Evolutionary conservation across 2,329 filamentous ascomycete genomes (phyloP).

Genomic region (Fusarium musae): DNA sequence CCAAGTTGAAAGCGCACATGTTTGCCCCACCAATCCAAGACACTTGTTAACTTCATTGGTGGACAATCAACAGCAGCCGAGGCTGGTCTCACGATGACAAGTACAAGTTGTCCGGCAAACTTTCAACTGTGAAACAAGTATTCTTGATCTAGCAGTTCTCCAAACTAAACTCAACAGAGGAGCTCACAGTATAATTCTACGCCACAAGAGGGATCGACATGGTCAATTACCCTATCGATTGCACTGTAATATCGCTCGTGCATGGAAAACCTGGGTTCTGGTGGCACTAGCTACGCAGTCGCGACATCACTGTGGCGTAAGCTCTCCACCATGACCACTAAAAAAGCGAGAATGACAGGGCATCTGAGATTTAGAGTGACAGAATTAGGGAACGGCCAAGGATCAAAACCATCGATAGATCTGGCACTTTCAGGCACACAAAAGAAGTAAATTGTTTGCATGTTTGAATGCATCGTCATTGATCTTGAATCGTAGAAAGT

Average conservation of each 20-base stretch:
- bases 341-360: background rate
- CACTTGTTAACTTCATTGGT: background rate
- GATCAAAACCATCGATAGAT: background rate
- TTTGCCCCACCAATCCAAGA: background rate
- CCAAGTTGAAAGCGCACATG: background rate
- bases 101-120: background rate
- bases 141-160: background rate
- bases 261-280: background rate
- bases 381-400: background rate
- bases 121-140: background rate
- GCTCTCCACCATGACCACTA: background rate
- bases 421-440: background rate
- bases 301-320: background rate
- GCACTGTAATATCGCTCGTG: background rate
- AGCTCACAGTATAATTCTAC: background rate
- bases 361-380: background rate
- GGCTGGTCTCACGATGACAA: background rate
- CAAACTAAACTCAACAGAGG: too few relatives aligned
- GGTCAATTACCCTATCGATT: accelerated
- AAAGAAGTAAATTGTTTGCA: background rate
- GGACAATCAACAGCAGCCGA: background rate
- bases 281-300: background rate
- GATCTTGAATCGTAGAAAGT: background rate
- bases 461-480: background rate
- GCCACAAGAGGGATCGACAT: background rate